Conservation (phyloP, 2,329 filamentous ascomycete genomes). For the Penicillium frequentans region DNA sequence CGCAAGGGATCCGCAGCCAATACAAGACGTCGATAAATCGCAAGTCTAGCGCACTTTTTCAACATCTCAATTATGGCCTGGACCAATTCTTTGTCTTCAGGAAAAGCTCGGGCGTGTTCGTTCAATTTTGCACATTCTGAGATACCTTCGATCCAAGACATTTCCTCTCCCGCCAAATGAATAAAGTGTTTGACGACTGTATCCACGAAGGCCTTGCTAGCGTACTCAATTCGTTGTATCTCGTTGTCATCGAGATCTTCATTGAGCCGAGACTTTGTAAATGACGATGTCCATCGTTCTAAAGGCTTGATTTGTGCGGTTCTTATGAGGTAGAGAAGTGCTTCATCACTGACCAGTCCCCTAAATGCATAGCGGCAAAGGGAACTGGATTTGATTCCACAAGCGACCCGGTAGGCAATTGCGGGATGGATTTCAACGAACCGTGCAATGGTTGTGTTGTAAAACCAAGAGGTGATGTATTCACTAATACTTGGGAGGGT, state of each 20-base stretch:
- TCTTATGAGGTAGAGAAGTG: constrained; percentile 45
- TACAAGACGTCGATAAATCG: constrained; percentile 21
- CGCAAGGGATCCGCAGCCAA: not conserved
- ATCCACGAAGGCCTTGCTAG: constrained; percentile 54
- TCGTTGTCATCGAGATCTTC: constrained; percentile 56
- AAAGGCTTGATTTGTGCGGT: constrained; percentile 7
- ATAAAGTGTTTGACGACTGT: constrained; percentile 42
- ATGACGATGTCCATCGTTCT: constrained; percentile 22
- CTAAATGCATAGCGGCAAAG: constrained; percentile 53
- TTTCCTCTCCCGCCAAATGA: constrained; percentile 33
- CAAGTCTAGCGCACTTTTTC: constrained; percentile 33
- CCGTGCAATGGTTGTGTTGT: constrained; percentile 52
- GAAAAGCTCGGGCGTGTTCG: constrained; percentile 12
- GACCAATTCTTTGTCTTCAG: constrained; percentile 16
- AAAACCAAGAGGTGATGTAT: constrained; percentile 60
- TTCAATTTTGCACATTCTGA: constrained; percentile 31
- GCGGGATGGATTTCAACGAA: constrained; percentile 67
- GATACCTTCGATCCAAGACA: constrained; percentile 40
- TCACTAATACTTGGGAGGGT: constrained; percentile 40
- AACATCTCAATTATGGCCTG: constrained; percentile 22
- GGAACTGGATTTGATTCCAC: constrained; percentile 33
- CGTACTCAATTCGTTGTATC: constrained; percentile 59
- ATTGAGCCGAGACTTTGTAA: constrained; percentile 49
- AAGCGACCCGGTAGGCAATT: constrained; percentile 58
- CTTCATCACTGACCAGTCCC: constrained; percentile 64